Evolutionary conservation across 202 grass and related monocot genomes (phyloP).

Genomic region (Tripidium arundinaceum): DNA sequence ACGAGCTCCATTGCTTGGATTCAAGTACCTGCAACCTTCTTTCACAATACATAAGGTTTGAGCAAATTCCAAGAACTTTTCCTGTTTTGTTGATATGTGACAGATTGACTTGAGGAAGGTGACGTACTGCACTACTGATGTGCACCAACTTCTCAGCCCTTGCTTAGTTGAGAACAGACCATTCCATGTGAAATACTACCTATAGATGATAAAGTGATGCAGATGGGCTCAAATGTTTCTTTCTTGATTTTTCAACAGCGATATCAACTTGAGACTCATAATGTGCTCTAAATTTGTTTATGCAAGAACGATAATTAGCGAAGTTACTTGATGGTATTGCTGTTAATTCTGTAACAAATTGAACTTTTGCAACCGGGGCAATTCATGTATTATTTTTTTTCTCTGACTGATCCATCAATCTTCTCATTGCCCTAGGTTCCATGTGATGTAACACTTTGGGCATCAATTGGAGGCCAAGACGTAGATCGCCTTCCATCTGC

Average conservation of each 20-base stretch:
- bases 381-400: neutral
- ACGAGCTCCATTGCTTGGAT: conserved; percentile 90
- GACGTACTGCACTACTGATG: neutral
- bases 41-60: conserved; percentile 97
- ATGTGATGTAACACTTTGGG: conserved; percentile 90
- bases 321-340: neutral
- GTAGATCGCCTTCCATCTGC: conserved; percentile 93
- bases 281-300: neutral
- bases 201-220: neutral
- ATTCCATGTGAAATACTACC: neutral
- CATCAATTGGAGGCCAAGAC: conserved; percentile 89
- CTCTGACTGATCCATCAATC: neutral
- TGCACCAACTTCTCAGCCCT: neutral
- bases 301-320: neutral
- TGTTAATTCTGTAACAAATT: neutral
- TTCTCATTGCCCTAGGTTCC: conserved; percentile 51
- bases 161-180: neutral
- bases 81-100: neutral
- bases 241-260: neutral
- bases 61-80: neutral
- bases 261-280: neutral
- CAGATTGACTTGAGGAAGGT: neutral
- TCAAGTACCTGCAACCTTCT: conserved; percentile 86
- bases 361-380: neutral
- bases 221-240: neutral